These are phyloP conservation scores for Lathyrus tuberosus DNA, from an alignment of 306 rosid genomes.

Conservation along the genomic window DNA sequence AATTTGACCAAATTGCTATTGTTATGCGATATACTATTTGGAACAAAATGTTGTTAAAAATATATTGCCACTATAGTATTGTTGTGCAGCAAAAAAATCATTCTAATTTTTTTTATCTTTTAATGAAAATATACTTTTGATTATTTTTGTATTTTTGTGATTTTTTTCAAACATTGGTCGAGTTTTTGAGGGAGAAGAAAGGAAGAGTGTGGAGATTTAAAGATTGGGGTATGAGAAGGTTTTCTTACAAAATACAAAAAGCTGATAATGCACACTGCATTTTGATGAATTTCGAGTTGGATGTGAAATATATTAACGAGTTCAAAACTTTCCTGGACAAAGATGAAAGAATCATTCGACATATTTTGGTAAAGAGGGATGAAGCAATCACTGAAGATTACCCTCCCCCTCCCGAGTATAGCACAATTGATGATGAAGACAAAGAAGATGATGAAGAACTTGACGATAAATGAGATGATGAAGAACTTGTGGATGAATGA, in stretches of 20 bases:
- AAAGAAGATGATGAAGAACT: background rate
- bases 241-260: too few species aligned
- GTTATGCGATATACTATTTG: background rate
- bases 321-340: too few species aligned
- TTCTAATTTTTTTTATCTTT: background rate
- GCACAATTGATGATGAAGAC: too few species aligned
- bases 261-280: too few species aligned
- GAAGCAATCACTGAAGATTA: too few species aligned
- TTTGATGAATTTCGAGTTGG: too few species aligned
- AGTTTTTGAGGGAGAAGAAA: slow-evolving; percentile 85
- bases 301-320: too few species aligned
- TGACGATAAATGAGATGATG: too few species aligned
- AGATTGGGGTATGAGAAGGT: slow-evolving; percentile 96
- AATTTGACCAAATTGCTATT: background rate
- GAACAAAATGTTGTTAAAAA: background rate
- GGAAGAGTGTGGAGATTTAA: slow-evolving; percentile 80
- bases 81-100: background rate
- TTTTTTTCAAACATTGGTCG: slow-evolving; percentile 48
- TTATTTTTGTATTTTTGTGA: slow-evolving; percentile 36
- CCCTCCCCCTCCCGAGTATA: too few species aligned
- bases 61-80: background rate
- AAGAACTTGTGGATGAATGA: too few species aligned
- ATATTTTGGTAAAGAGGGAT: too few species aligned
- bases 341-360: too few species aligned
- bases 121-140: background rate